Percentiles rank a stretch among this genome's conserved stretches.
These are phyloP conservation scores for Terana coerulea DNA, from an alignment of 768 basidiomycete species.

Conservation along the genomic window DNA sequence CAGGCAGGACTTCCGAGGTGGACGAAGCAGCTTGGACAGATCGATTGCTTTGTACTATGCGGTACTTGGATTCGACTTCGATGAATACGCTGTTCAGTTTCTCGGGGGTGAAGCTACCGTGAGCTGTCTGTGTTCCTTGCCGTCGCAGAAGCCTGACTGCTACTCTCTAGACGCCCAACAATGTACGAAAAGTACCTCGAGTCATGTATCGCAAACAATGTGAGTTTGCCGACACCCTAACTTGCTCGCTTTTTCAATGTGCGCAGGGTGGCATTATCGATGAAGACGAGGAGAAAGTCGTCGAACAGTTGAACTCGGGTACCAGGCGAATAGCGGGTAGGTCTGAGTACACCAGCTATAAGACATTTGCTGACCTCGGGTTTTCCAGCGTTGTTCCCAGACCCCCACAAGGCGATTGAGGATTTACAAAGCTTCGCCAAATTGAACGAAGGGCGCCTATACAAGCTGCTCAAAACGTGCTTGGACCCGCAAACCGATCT, in stretches of 20 bases:
- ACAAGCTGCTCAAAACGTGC: conserved; percentile 78
- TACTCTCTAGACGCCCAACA: conserved; percentile 53
- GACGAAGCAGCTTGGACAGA: conserved; percentile 89
- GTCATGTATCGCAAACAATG: conserved; percentile 79
- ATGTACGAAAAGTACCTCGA: conserved; percentile 68
- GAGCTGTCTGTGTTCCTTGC: conserved; percentile 24
- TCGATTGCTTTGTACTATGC: conserved; percentile 68
- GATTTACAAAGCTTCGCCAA: conserved; percentile 84
- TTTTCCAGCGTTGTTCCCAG: conserved; percentile 50
- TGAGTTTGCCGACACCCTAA: conserved; percentile 36
- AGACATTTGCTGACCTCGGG: not conserved
- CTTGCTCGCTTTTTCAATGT: not conserved
- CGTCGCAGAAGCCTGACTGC: not conserved
- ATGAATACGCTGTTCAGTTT: conserved; percentile 55
- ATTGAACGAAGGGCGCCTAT: conserved; percentile 80
- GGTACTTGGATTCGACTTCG: conserved; percentile 55
- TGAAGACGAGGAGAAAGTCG: conserved; percentile 65
- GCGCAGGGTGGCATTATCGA: conserved; percentile 89
- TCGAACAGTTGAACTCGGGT: conserved; percentile 48
- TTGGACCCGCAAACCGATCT: conserved; percentile 84
- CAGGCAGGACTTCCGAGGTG: conserved; percentile 46
- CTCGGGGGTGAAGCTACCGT: conserved; percentile 63
- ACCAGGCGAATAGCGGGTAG: conserved; percentile 61
- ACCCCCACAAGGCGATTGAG: conserved; percentile 69
- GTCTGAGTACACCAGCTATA: conserved; percentile 19